These are phyloP conservation scores for Rosellinia necatrix DNA, from an alignment of 2,329 filamentous ascomycete genomes.

Conservation along the genomic window DNA sequence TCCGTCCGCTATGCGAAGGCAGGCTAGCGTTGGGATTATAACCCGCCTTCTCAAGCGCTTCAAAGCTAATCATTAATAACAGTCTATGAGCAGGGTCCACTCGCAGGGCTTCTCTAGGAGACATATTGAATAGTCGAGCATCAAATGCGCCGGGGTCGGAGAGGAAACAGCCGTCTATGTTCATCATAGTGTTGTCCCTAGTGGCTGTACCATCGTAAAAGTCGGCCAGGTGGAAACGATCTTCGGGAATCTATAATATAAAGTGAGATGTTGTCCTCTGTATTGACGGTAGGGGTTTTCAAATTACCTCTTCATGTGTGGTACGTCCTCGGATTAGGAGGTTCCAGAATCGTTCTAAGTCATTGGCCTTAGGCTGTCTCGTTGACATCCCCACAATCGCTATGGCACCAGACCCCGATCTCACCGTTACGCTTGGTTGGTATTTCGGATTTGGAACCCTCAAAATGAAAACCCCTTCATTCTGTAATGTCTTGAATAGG, in stretches of 20 bases:
- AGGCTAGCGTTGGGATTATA: slow-evolving; percentile 23
- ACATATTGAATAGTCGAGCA: slow-evolving; percentile 29
- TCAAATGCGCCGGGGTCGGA: slow-evolving; percentile 35
- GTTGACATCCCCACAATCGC: slow-evolving; percentile 46
- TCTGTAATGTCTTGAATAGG: slow-evolving; percentile 5
- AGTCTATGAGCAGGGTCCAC: slow-evolving; percentile 29
- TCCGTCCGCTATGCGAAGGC: slow-evolving; percentile 19
- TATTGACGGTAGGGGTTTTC: not conserved
- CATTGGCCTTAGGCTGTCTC: slow-evolving; percentile 41
- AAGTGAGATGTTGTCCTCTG: not conserved
- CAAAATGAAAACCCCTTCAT: slow-evolving; percentile 2
- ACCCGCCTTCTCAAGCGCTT: slow-evolving; percentile 34
- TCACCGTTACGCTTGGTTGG: not conserved
- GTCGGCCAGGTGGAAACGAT: slow-evolving; percentile 32
- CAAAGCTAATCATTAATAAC: slow-evolving; percentile 30
- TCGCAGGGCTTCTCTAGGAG: slow-evolving; percentile 29
- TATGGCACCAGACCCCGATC: slow-evolving; percentile 17
- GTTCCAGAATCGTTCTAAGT: slow-evolving; percentile 42
- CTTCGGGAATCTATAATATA: slow-evolving; percentile 26
- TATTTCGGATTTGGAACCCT: not conserved
- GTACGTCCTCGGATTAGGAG: slow-evolving; percentile 37
- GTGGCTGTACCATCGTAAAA: slow-evolving; percentile 34
- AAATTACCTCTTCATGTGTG: slow-evolving; percentile 35
- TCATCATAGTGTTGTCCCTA: slow-evolving; percentile 31
- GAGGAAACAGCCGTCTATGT: slow-evolving; percentile 30